Conservation (phyloP, 2,329 filamentous ascomycete species). For the Trichoderma sp. region DNA sequence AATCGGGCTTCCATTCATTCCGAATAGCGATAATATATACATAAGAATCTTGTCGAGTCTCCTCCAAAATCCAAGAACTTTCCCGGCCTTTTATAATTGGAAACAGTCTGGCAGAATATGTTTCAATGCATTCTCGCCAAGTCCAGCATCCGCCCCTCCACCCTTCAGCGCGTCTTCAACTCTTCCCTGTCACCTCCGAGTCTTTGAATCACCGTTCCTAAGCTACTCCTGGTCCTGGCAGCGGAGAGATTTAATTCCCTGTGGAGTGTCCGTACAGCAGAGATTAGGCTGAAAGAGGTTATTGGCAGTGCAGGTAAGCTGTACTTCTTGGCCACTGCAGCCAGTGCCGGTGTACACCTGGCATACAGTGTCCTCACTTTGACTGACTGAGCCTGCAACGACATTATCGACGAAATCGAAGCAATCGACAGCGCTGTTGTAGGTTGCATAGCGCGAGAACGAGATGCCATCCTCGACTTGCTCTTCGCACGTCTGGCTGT, state of each 20-base stretch:
- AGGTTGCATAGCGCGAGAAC: background rate
- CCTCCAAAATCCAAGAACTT: background rate
- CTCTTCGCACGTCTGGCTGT: background rate
- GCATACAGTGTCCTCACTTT: background rate
- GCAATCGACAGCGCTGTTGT: background rate
- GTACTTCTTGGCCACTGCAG: background rate
- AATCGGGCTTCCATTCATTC: background rate
- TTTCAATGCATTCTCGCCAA: background rate
- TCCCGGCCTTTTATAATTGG: background rate
- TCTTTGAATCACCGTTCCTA: background rate
- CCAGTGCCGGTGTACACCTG: background rate
- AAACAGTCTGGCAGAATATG: background rate
- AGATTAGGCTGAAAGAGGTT: background rate
- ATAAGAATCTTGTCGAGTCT: background rate
- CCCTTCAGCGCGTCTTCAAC: background rate
- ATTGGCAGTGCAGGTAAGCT: background rate
- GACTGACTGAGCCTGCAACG: background rate
- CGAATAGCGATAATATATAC: background rate
- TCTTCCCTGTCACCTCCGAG: background rate
- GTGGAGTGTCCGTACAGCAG: background rate
- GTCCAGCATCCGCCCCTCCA: background rate
- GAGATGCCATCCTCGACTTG: background rate
- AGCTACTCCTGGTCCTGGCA: background rate
- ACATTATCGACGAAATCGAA: background rate
- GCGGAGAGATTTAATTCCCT: background rate